Evolutionary conservation across 2,329 filamentous ascomycete species (phyloP).

Genomic region (Talaromyces sp.): DNA sequence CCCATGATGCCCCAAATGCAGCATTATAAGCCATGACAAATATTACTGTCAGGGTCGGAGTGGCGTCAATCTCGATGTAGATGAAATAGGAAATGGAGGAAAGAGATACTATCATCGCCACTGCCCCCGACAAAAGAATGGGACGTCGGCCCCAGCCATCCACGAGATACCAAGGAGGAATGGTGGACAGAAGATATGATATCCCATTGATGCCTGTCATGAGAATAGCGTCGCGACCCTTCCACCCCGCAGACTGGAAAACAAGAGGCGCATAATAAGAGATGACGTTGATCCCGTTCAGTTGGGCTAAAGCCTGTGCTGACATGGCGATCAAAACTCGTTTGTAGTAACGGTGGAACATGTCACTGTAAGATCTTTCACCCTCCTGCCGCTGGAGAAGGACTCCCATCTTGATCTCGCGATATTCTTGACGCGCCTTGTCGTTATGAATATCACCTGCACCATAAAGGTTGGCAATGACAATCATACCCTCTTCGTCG

Average conservation of each 20-base stretch:
- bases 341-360: conserved; percentile 90
- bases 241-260: conserved; percentile 96
- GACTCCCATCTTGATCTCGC: conserved; percentile 98
- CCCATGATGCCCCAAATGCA: conserved; percentile 96
- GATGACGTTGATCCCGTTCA: conserved; percentile 99
- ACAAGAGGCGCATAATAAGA: conserved; percentile 97
- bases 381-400: conserved; percentile 91
- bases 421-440: conserved; percentile 92
- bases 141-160: conserved; percentile 87
- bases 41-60: conserved; percentile 81
- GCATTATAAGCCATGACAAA: conserved; percentile 99
- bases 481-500: conserved; percentile 96
- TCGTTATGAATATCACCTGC: conserved; percentile 92
- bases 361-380: conserved; percentile 85
- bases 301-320: conserved; percentile 89
- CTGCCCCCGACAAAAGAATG: conserved; percentile 85
- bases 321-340: conserved; percentile 99
- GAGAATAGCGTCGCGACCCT: conserved; percentile 83
- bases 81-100: conserved; percentile 95
- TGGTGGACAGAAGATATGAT: conserved; percentile 86
- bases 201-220: conserved; percentile 97
- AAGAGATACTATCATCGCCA: conserved; percentile 86
- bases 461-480: conserved; percentile 96
- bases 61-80: conserved; percentile 75
- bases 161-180: conserved; percentile 96